A percentile compares a stretch with the other conserved stretches of the same genome.
phyloP scores from a whole-genome alignment of 345 rosid species.

The Populus pruinosa region DNA sequence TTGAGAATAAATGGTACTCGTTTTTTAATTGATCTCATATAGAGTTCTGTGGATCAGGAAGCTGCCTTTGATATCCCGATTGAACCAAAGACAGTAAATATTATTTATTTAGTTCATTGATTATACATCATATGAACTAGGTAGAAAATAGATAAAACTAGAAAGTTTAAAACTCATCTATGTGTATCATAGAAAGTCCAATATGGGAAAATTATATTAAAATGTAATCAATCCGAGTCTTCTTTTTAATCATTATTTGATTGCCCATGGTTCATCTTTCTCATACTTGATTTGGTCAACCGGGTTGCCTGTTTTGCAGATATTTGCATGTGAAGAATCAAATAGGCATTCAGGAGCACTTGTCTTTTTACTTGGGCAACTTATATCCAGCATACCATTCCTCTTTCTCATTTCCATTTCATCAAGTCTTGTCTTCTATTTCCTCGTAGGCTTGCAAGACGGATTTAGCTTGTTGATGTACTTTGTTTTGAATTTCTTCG shows the following conservation, averaged over 20 bases:
- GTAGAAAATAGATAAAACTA: too few relatives aligned
- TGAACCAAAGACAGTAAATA: background rate
- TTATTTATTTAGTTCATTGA: background rate
- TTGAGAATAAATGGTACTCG: background rate
- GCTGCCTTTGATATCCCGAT: background rate
- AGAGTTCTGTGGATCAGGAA: background rate
- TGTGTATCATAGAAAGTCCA: background rate
- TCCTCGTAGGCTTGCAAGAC: conserved; percentile 77
- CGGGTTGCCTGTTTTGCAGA: conserved; percentile 38
- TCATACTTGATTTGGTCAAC: conserved; percentile 1
- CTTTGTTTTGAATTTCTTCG: conserved; percentile 93
- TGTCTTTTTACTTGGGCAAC: conserved; percentile 84
- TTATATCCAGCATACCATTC: conserved; percentile 93
- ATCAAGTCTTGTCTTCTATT: conserved; percentile 92
- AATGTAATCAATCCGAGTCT: background rate
- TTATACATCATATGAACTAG: background rate
- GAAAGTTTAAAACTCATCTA: background rate
- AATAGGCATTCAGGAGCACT: conserved; percentile 90
- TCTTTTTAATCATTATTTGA: background rate
- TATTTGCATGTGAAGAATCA: conserved; percentile 76
- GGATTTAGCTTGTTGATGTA: conserved; percentile 97
- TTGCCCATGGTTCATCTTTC: background rate
- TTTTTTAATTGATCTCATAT: background rate
- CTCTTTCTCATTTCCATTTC: conserved; percentile 93
- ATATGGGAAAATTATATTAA: background rate